Evolutionary conservation across 148 eudicot genomes (phyloP), one percentile per base, ranked within the genome.

Genomic region (Silene conica): DNA sequence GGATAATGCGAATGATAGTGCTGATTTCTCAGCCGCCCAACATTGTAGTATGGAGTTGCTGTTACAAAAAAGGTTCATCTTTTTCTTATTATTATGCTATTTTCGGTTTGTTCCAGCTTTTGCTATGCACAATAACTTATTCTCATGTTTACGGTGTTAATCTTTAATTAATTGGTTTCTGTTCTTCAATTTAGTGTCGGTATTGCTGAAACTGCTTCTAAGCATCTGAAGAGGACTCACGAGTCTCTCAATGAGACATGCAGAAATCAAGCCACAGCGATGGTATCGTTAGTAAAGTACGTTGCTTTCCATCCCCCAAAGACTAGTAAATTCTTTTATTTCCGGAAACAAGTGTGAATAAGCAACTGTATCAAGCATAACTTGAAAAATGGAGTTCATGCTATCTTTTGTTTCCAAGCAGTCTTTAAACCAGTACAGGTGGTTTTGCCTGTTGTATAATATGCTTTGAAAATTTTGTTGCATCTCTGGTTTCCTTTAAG

Each of bases 11-110:
- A 89, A 80, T 72, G 97, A 92, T 48, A 77, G 70, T 86, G 90
- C 89, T 15, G 89, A 84, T 80, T 92, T 84, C 77, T 89, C 97
- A 75, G 99, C 99, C 63, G 99, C 99, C 62, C 91, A 92, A 74
- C 97, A 95, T 80, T 95, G 97, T 63, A 89, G 94, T 45, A 85
- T 95, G 89, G 99, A 95, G 86, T 79, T 85, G 74, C 90, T 95
- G 43, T 80, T 89, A 60, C 99, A 90, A 74, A 84, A 89, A 80
- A 76, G 96, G 99, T 95, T 77, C 67, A 76, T 73, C 28, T 59
- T 71, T 48, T 50, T 74, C 58, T 58, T 41, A 63, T 54, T 19
- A 73, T 1, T 19, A 63, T 60, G 60, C 25, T 45, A 18, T 54
- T 69, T 41, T 23, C 4, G 7, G 22, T 23, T 23, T 54, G 23